Evolutionary conservation across 2,329 filamentous ascomycete genomes (phyloP).

Genomic region (Paramyrothecium roridum): DNA sequence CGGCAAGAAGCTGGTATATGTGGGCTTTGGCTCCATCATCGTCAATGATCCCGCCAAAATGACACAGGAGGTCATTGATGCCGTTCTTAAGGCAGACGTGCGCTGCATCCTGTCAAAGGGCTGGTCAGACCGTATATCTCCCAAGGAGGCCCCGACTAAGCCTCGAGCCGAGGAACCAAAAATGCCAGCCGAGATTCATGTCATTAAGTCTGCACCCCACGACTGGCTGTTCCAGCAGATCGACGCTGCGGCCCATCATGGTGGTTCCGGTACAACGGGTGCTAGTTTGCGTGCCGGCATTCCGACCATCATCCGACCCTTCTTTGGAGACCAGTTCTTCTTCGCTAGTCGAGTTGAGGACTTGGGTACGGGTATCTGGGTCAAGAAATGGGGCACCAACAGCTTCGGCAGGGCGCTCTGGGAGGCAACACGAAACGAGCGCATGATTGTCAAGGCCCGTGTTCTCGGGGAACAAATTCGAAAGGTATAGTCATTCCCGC

Average conservation of each 20-base stretch:
- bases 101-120: slow-evolving; percentile 94
- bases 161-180: slow-evolving; percentile 60
- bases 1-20: slow-evolving; percentile 89
- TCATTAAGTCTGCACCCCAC: slow-evolving; percentile 88
- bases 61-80: slow-evolving; percentile 90
- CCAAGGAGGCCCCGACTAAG: slow-evolving; percentile 38
- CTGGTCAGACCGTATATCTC: slow-evolving; percentile 79
- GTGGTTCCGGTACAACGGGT: slow-evolving; percentile 90
- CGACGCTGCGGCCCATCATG: slow-evolving; percentile 91
- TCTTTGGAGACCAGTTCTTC: slow-evolving; percentile 98
- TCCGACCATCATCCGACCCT: slow-evolving; percentile 92
- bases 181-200: slow-evolving; percentile 75
- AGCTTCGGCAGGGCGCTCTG: slow-evolving; percentile 83
- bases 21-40: slow-evolving; percentile 95
- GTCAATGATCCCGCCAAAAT: slow-evolving; percentile 85
- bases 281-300: slow-evolving; percentile 87
- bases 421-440: slow-evolving; percentile 85
- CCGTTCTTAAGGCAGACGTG: slow-evolving; percentile 86
- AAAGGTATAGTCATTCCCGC: slow-evolving; percentile 50
- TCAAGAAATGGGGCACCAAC: slow-evolving; percentile 86
- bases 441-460: slow-evolving; percentile 86
- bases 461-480: slow-evolving; percentile 84
- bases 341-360: slow-evolving; percentile 89
- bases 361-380: slow-evolving; percentile 83
- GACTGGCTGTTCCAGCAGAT: slow-evolving; percentile 96